A percentile compares a stretch with the other conserved stretches of the same genome.
Evolutionary conservation across 2,329 filamentous ascomycete species (phyloP).

Genomic region (Dothideomycetes sp.): DNA sequence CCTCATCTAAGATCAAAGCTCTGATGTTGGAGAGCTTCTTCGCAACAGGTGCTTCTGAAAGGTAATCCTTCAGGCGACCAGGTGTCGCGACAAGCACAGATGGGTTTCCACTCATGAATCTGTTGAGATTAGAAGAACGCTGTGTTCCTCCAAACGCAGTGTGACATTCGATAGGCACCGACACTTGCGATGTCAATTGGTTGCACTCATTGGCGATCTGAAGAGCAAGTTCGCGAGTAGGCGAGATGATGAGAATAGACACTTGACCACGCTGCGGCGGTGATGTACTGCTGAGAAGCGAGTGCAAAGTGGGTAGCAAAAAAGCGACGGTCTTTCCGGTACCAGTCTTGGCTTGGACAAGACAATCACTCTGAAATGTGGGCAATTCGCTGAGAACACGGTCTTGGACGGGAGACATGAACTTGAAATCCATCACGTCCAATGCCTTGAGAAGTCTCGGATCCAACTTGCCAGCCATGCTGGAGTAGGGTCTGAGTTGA

Average conservation of each 20-base stretch:
- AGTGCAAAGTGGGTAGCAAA: constrained; percentile 77
- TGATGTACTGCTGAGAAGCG: constrained; percentile 67
- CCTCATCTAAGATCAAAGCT: constrained; percentile 54
- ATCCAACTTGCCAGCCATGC: no score
- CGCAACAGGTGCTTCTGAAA: constrained; percentile 51
- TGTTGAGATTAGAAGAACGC: constrained; percentile 69
- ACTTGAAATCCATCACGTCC: constrained; percentile 24
- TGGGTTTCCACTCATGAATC: constrained; percentile 64
- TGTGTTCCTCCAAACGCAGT: constrained; percentile 59
- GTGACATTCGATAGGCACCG: constrained; percentile 67
- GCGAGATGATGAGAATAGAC: constrained; percentile 74
- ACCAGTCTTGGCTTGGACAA: constrained; percentile 67
- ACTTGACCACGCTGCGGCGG: constrained; percentile 70
- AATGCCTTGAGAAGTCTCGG: no score
- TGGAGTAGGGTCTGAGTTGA: no score
- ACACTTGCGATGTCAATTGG: constrained; percentile 78
- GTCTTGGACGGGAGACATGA: constrained; percentile 47
- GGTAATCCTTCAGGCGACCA: constrained; percentile 76
- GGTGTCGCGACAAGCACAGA: constrained; percentile 83
- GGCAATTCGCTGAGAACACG: constrained; percentile 45
- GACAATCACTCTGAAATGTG: constrained; percentile 40
- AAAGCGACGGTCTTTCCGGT: constrained; percentile 95
- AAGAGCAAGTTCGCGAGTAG: constrained; percentile 58
- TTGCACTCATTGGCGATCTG: constrained; percentile 62
- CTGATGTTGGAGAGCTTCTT: constrained; percentile 37